phyloP scores from a whole-genome alignment of 129 eudicot genomes.

The Ambrosia trifida region DNA sequence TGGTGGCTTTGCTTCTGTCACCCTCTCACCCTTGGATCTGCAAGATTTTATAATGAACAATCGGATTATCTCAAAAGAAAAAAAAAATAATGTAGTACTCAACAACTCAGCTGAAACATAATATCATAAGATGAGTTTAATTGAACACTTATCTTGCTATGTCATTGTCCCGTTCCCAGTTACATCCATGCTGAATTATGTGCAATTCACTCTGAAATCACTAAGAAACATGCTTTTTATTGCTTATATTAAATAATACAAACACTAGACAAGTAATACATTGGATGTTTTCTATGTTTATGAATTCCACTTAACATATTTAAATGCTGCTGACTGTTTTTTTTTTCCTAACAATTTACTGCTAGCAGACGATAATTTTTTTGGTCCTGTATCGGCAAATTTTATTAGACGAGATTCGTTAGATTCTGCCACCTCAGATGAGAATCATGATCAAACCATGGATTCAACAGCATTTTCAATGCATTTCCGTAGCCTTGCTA shows the following conservation, averaged over 20 bases:
- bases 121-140: slow-evolving; percentile 13
- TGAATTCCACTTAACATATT: slow-evolving; percentile 1
- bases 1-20: background rate
- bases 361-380: slow-evolving; percentile 72
- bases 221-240: background rate
- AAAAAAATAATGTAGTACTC: background rate
- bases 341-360: slow-evolving; percentile 20
- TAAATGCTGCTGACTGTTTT: slow-evolving; percentile 10
- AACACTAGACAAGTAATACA: slow-evolving; percentile 9
- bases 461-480: slow-evolving; percentile 91
- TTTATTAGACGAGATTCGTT: slow-evolving; percentile 65
- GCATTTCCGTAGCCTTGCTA: slow-evolving; percentile 85
- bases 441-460: slow-evolving; percentile 78
- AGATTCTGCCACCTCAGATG: slow-evolving; percentile 67
- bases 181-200: background rate
- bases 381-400: slow-evolving; percentile 84
- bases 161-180: background rate
- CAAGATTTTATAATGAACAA: background rate
- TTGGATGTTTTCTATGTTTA: slow-evolving; percentile 7
- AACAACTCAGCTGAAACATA: background rate
- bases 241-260: slow-evolving; percentile 3
- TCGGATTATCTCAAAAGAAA: background rate
- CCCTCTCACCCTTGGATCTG: background rate
- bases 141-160: slow-evolving; percentile 1
- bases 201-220: slow-evolving; percentile 16